Evolutionary conservation across 768 basidiomycete genomes (phyloP).

Genomic region (Suillus subluteus): DNA sequence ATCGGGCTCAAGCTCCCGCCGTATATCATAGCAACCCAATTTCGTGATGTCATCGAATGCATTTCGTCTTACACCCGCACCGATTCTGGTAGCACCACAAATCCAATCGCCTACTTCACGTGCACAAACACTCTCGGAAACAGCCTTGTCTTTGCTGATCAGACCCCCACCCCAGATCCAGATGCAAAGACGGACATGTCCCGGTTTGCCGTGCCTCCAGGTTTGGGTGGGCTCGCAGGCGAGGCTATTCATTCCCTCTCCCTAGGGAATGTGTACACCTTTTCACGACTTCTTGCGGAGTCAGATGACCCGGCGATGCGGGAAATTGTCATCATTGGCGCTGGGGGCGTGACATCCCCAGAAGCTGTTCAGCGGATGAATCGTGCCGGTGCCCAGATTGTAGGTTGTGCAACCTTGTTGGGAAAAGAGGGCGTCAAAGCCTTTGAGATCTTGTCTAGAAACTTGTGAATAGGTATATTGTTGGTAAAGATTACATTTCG

Average conservation of each 20-base stretch:
- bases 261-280: slow-evolving; percentile 75
- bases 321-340: slow-evolving; percentile 68
- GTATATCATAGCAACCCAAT: slow-evolving; percentile 65
- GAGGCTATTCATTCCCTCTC: slow-evolving; percentile 75
- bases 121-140: slow-evolving; percentile 84
- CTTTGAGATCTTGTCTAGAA: slow-evolving; percentile 46
- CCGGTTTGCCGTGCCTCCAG: slow-evolving; percentile 63
- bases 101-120: slow-evolving; percentile 73
- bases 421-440: slow-evolving; percentile 58
- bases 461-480: not conserved
- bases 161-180: slow-evolving; percentile 38
- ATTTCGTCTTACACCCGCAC: slow-evolving; percentile 44
- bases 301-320: slow-evolving; percentile 45
- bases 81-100: slow-evolving; percentile 26
- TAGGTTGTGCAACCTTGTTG: slow-evolving; percentile 64
- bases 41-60: slow-evolving; percentile 52
- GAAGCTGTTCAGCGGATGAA: slow-evolving; percentile 69
- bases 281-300: slow-evolving; percentile 53
- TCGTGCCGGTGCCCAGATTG: slow-evolving; percentile 71
- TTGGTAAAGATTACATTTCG: not conserved
- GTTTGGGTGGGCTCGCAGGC: slow-evolving; percentile 76
- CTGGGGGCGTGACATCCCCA: slow-evolving; percentile 76
- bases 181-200: slow-evolving; percentile 15
- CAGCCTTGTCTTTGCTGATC: slow-evolving; percentile 63
- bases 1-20: slow-evolving; percentile 83